Evolutionary conservation across 2,329 filamentous ascomycete genomes (phyloP).

Genomic region (Coniochaeta sp.): DNA sequence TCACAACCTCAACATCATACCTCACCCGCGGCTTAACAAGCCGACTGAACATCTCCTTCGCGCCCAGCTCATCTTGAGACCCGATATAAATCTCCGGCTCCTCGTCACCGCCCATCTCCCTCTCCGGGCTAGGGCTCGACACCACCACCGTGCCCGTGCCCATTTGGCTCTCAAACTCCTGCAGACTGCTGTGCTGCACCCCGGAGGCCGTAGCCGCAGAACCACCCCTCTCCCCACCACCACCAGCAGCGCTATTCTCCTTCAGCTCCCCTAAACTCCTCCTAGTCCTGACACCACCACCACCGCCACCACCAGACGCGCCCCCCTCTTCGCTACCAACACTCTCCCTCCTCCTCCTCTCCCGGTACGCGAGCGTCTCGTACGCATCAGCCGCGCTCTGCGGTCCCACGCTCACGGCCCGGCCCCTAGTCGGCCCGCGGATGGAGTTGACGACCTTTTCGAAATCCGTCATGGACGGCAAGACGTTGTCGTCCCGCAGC

Average conservation of each 20-base stretch:
- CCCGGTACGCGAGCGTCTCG: conserved; percentile 87
- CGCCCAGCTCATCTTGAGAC: conserved; percentile 48
- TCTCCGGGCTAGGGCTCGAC: conserved; percentile 13
- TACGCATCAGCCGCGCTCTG: conserved; percentile 96
- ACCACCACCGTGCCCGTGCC: conserved; percentile 51
- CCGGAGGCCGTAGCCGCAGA: conserved; percentile 28
- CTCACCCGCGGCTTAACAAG: conserved; percentile 81
- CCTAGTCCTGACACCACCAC: conserved; percentile 23
- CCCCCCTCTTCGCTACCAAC: conserved; percentile 41
- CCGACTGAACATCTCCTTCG: conserved; percentile 75
- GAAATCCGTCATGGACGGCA: conserved; percentile 83
- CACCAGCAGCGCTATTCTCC: conserved; percentile 17
- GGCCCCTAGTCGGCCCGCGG: conserved; percentile 66
- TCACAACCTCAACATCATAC: conserved; percentile 98
- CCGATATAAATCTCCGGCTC: conserved; percentile 29
- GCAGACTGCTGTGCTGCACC: conserved; percentile 40
- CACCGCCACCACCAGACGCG: conserved; percentile 17
- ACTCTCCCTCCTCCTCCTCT: conserved; percentile 52
- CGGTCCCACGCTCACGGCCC: conserved; percentile 83
- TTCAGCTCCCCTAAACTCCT: conserved; percentile 34
- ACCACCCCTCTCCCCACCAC: conserved; percentile 15
- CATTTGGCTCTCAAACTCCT: conserved; percentile 68
- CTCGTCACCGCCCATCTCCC: conserved; percentile 19
- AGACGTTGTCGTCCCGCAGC: conserved; percentile 71
- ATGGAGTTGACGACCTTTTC: conserved; percentile 77